phyloP scores from a whole-genome alignment of 2,329 filamentous ascomycete species.

The Colletotrichum tanaceti region DNA sequence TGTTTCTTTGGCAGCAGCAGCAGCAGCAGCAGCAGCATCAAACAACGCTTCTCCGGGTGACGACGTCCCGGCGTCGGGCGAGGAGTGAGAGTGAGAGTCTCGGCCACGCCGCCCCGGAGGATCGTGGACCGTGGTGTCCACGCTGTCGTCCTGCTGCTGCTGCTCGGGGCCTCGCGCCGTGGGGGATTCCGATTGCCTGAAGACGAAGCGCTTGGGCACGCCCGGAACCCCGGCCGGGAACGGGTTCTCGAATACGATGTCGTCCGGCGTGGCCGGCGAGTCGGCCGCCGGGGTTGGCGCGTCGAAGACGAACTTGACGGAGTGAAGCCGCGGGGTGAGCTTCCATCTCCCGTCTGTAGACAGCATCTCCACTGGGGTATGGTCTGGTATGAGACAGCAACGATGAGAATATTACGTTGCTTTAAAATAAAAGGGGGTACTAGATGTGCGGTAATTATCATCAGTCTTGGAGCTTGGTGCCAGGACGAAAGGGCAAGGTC shows the following conservation, averaged over 20 bases:
- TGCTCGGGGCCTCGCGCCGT: too few relatives aligned
- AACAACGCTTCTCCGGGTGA: background rate
- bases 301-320: conserved; percentile 35
- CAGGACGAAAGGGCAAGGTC: background rate
- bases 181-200: conserved; percentile 10
- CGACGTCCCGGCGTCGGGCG: too few relatives aligned
- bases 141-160: too few relatives aligned
- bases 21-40: too few relatives aligned
- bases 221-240: conserved; percentile 13
- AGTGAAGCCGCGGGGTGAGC: conserved; percentile 25
- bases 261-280: conserved; percentile 6
- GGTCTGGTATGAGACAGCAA: background rate
- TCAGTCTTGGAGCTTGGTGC: background rate
- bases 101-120: too few relatives aligned
- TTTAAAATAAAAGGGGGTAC: too few relatives aligned
- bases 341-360: conserved; percentile 21
- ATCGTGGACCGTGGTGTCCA: too few relatives aligned
- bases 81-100: too few relatives aligned
- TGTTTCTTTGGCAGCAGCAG: too few relatives aligned
- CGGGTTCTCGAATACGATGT: conserved; percentile 30
- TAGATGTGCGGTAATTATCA: too few relatives aligned
- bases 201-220: conserved; percentile 17
- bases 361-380: conserved; percentile 3
- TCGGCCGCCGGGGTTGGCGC: background rate
- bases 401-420: too few relatives aligned